phyloP scores from a whole-genome alignment of 164 flowering plant species.

The Vitis cinerea region DNA sequence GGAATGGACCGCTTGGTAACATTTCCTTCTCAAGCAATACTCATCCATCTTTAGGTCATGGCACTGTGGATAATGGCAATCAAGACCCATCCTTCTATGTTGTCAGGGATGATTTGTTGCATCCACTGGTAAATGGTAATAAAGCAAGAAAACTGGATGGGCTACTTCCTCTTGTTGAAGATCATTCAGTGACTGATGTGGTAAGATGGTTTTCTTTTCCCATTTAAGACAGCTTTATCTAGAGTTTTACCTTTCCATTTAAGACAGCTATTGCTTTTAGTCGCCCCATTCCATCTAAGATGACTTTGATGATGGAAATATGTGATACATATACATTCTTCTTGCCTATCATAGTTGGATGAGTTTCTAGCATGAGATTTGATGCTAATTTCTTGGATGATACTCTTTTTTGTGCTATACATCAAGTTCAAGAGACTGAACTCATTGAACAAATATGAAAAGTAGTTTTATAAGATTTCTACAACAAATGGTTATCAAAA shows the following conservation, averaged over 20 bases:
- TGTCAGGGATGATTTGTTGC: constrained; percentile 91
- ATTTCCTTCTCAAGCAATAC: constrained; percentile 42
- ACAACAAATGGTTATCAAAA: neutral
- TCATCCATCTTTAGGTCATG: constrained; percentile 44
- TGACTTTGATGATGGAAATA: no score
- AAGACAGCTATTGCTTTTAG: neutral
- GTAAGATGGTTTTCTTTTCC: constrained; percentile 39
- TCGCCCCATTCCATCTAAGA: neutral
- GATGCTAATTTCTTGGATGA: neutral
- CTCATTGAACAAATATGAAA: neutral
- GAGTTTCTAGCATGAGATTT: neutral
- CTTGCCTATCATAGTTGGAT: neutral
- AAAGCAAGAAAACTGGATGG: constrained; percentile 90
- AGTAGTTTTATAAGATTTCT: neutral
- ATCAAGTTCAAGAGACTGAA: neutral
- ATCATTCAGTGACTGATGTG: constrained; percentile 75
- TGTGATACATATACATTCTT: neutral
- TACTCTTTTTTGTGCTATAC: neutral
- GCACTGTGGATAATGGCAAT: constrained; percentile 20
- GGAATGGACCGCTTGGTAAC: constrained; percentile 17
- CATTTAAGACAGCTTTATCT: neutral
- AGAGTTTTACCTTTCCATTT: neutral
- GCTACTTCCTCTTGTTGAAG: constrained; percentile 75
- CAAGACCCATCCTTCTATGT: constrained; percentile 55
- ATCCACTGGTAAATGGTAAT: constrained; percentile 90